These are phyloP conservation scores for Ceratocystis lukuohia DNA, from an alignment of 2,329 filamentous ascomycete genomes.

Conservation along the genomic window DNA sequence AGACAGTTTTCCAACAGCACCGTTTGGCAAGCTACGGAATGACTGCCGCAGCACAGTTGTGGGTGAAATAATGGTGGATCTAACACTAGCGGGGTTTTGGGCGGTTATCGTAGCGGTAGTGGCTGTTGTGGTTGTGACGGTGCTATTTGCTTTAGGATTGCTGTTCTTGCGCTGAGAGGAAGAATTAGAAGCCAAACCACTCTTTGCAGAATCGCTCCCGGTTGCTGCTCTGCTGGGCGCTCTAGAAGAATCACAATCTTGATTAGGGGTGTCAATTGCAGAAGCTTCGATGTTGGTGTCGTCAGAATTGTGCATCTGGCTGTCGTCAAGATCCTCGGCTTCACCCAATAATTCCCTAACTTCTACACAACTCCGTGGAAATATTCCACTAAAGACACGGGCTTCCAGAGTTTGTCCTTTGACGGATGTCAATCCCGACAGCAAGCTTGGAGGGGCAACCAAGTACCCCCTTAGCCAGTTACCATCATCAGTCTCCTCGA, in stretches of 20 bases:
- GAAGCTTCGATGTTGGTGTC: background rate
- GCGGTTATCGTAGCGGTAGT: background rate
- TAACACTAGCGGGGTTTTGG: conserved; percentile 9
- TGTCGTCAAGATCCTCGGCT: conserved; percentile 40
- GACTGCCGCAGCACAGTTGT: conserved; percentile 20
- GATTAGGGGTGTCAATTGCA: background rate
- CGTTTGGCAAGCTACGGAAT: conserved; percentile 29
- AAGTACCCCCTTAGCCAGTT: conserved; percentile 94
- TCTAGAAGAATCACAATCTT: conserved; percentile 20
- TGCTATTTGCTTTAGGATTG: conserved; percentile 8
- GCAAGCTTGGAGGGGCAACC: conserved; percentile 80
- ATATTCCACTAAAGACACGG: conserved; percentile 96
- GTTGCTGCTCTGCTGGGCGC: conserved; percentile 15
- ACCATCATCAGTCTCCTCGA: conserved; percentile 85
- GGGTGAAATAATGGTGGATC: conserved; percentile 17
- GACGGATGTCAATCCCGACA: conserved; percentile 79
- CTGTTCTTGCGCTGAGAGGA: conserved; percentile 26
- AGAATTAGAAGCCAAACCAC: conserved; percentile 33
- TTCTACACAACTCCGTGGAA: conserved; percentile 87
- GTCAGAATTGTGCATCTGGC: conserved; percentile 26
- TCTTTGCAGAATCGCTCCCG: conserved; percentile 39
- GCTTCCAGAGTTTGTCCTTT: conserved; percentile 91
- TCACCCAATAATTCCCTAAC: conserved; percentile 84
- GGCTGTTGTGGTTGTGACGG: background rate
- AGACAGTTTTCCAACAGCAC: conserved; percentile 32